phyloP scores from a whole-genome alignment of 306 rosid genomes.

The Heteromeles arbutifolia region DNA sequence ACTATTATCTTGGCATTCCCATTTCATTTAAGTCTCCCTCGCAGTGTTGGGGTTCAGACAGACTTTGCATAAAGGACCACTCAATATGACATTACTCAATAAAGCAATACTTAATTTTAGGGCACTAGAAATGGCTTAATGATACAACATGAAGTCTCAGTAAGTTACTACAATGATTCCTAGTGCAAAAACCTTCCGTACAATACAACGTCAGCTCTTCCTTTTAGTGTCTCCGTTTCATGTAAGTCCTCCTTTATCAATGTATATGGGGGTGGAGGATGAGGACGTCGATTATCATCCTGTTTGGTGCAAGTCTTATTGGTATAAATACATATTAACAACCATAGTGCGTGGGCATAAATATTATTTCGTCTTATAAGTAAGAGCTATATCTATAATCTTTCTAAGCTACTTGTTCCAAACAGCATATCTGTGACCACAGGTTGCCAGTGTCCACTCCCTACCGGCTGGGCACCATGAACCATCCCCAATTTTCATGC shows the following conservation, averaged over 20 bases:
- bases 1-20: too few relatives aligned
- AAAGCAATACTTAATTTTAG: neutral
- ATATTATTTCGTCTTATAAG: neutral
- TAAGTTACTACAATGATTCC: neutral
- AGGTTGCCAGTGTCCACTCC: slow-evolving; percentile 74
- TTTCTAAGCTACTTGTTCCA: slow-evolving; percentile 50
- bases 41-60: neutral
- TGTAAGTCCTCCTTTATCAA: neutral
- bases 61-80: neutral
- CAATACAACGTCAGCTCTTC: neutral
- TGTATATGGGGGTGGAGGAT: neutral
- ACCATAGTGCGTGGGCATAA: neutral
- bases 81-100: neutral
- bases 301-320: neutral
- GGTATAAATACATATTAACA: neutral
- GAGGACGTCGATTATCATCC: neutral
- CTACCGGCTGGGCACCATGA: slow-evolving; percentile 77
- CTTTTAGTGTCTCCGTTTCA: neutral
- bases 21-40: too few relatives aligned
- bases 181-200: neutral
- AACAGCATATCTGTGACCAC: slow-evolving; percentile 74
- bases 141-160: neutral
- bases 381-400: neutral
- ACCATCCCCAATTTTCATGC: slow-evolving; percentile 85
- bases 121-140: neutral